phyloP scores from a whole-genome alignment of 352 stramenopile species.

The Globisporangium middletonii region DNA sequence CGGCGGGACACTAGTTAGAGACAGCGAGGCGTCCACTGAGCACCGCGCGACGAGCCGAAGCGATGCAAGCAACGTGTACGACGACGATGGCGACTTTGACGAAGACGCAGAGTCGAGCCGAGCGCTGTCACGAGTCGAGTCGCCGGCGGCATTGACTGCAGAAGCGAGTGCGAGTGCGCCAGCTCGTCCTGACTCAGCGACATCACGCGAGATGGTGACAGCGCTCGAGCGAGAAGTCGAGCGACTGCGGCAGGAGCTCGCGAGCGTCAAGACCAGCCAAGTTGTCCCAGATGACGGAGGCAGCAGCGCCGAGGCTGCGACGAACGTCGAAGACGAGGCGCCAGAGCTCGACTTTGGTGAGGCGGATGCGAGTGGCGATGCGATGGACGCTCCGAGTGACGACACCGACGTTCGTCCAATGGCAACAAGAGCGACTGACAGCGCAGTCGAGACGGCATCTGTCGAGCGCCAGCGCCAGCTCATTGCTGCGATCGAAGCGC shows the following conservation, averaged over 20 bases:
- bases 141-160: neutral
- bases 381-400: no score
- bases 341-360: no score
- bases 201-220: neutral
- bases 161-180: no score
- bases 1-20: slow-evolving; percentile 14
- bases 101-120: slow-evolving; percentile 7
- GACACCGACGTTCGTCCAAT: no score
- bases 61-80: neutral
- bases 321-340: no score
- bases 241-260: slow-evolving; percentile 23
- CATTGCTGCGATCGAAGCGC: neutral
- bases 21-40: neutral
- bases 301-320: no score
- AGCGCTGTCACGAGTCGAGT: neutral
- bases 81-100: neutral
- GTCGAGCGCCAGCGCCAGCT: neutral
- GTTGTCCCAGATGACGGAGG: neutral
- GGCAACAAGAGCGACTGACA: neutral
- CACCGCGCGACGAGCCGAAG: neutral
- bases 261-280: neutral
- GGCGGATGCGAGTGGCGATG: no score
- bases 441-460: neutral
- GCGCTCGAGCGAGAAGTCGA: slow-evolving; percentile 26
- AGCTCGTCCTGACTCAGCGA: no score